A percentile compares a stretch with the other conserved stretches of the same genome.
Conservation (phyloP, 2,329 filamentous ascomycete species). For the Trichoderma endophyticum region DNA sequence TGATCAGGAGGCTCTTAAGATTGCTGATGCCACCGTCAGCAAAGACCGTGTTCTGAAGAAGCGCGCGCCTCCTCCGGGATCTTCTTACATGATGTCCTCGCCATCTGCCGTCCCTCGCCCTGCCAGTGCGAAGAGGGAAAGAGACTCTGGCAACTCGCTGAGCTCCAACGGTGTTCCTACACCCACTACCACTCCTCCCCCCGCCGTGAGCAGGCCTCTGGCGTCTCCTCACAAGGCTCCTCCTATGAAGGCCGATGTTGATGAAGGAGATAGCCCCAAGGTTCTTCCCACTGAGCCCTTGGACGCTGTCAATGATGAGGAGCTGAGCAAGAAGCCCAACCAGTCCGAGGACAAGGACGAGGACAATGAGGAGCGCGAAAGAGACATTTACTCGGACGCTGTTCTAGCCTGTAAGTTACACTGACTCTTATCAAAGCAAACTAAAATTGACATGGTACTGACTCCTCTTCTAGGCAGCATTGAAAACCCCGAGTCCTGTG, state of each 20-base stretch:
- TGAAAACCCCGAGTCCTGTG: conserved; percentile 88
- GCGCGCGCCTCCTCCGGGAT: conserved; percentile 57
- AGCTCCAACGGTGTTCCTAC: conserved; percentile 64
- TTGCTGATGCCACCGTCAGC: conserved; percentile 75
- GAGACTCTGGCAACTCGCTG: conserved; percentile 34
- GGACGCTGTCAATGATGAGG: conserved; percentile 60
- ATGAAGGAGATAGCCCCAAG: conserved; percentile 77
- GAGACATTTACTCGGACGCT: conserved; percentile 93
- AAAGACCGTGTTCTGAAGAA: conserved; percentile 66
- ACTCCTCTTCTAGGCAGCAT: conserved; percentile 68
- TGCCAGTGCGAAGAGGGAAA: conserved; percentile 60
- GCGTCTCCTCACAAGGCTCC: conserved; percentile 60
- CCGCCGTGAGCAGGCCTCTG: conserved; percentile 40
- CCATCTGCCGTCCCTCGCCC: conserved; percentile 63
- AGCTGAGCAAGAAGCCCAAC: conserved; percentile 49
- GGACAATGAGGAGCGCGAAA: conserved; percentile 71
- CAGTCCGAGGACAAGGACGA: conserved; percentile 73
- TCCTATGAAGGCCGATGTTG: conserved; percentile 72
- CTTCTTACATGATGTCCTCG: conserved; percentile 54
- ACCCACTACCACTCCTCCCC: conserved; percentile 64
- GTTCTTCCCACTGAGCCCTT: conserved; percentile 69
- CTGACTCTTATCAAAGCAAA: not conserved
- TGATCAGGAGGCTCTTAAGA: conserved; percentile 90
- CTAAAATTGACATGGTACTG: conserved; percentile 24
- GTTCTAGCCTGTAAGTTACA: conserved; percentile 75